Evolutionary conservation across 169 alveolate species (phyloP).

Genomic region (Eimeria necatrix): DNA sequence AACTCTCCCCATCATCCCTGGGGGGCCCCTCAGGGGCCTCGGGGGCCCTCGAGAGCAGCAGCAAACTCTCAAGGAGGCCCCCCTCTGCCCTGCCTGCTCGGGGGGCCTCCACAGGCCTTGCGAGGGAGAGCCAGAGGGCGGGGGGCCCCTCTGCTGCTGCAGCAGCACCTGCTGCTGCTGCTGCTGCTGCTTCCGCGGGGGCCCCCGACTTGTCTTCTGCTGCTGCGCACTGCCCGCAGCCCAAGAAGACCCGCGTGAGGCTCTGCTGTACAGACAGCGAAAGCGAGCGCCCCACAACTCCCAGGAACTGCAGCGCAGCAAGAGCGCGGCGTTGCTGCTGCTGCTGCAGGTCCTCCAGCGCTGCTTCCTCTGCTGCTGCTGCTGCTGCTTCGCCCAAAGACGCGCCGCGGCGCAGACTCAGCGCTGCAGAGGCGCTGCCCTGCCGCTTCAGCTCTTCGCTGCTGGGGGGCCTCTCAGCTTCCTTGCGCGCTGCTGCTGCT

Average conservation of each 20-base stretch:
- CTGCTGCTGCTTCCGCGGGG: not conserved
- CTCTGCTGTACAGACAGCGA: slow-evolving; percentile 33
- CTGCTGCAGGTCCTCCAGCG: not conserved
- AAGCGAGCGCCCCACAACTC: not conserved
- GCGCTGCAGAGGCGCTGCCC: not conserved
- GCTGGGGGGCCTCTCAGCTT: not conserved
- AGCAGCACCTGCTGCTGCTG: not conserved
- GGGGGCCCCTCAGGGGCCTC: not conserved
- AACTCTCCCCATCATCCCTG: not conserved
- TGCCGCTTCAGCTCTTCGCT: not conserved
- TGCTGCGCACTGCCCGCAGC: not conserved
- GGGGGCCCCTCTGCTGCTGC: slow-evolving; percentile 12
- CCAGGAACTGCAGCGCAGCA: slow-evolving; percentile 31
- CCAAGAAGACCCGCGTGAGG: not conserved
- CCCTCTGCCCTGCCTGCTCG: not conserved
- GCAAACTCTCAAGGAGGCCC: slow-evolving; percentile 6
- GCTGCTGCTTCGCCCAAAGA: not conserved
- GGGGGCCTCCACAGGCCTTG: not conserved
- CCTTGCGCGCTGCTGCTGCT: not conserved
- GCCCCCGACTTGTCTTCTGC: not conserved
- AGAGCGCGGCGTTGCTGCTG: slow-evolving; percentile 36
- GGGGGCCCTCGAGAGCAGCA: not conserved
- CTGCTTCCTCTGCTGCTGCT: not conserved
- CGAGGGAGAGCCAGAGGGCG: slow-evolving; percentile 2
- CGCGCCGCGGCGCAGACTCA: not conserved